Conservation (phyloP, 345 rosid genomes). For the Hibiscus trionum region DNA sequence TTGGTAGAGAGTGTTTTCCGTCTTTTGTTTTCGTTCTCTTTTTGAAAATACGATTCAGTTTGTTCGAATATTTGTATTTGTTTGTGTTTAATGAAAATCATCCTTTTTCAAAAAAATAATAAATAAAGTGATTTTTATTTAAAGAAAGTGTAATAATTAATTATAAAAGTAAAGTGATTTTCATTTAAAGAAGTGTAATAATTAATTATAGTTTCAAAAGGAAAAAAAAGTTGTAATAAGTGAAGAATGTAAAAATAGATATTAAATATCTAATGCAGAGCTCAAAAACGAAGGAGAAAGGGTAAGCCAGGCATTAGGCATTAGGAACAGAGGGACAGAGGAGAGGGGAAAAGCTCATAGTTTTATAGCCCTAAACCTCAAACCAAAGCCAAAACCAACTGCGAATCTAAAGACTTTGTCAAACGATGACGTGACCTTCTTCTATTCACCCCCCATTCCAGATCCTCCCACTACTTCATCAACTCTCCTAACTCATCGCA, state of each 20-base stretch:
- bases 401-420: conserved; percentile 19
- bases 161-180: not conserved
- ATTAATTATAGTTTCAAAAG: too few relatives aligned
- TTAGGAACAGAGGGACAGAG: not conserved
- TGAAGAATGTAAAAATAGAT: not conserved
- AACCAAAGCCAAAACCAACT: not conserved
- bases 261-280: not conserved
- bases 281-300: not conserved
- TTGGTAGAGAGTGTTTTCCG: too few relatives aligned
- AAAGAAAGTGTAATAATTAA: too few relatives aligned
- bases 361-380: not conserved
- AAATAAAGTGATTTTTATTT: too few relatives aligned
- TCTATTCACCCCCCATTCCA: not conserved
- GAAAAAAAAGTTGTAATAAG: not conserved
- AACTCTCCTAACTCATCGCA: conserved; percentile 27
- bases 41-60: too few relatives aligned
- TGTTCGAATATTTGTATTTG: too few relatives aligned
- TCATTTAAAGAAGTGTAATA: not conserved
- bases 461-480: conserved; percentile 2
- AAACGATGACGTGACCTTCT: not conserved
- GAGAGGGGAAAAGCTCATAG: not conserved
- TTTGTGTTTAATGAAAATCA: too few relatives aligned
- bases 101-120: too few relatives aligned
- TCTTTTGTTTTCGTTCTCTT: too few relatives aligned
- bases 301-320: not conserved